Base-by-base conservation (phyloP, 768 basidiomycete genomes). In the Sarcodon sp. region DNA sequence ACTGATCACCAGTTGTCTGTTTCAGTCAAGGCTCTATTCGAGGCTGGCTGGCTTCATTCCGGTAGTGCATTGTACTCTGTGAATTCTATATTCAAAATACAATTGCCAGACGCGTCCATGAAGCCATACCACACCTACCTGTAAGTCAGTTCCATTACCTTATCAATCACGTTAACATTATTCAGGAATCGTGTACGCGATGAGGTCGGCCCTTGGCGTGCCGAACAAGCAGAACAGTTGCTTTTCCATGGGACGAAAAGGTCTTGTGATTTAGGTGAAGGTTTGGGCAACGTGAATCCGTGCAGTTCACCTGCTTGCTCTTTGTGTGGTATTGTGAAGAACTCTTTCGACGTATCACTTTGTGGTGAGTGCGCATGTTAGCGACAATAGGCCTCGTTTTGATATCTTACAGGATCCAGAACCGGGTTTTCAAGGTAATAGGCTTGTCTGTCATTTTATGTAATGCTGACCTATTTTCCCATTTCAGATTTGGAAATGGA, bases 351-450 rank as follows among this genome's bases (percentile, higher is more conserved):
- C 55, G 57, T 85, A 51, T 70, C 68, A 46, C 66, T 77, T 9
- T 80, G 73, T 55, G 80, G 80, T 10, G 79, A 76, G 65, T 80
- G 81, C 66, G 79, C 79, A 4, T 76, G 77, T 12, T 83, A 79
- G 77, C 82, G 81, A 55, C 75, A 80, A 77, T 75, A 16, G 39
- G 11, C 1, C 7, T 15, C 2, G 15, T 13, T 15, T 11, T 41
- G 39, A 41, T 41, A 8, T 15, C 11, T 15, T 13, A 27, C 39
- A 41, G 8, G 39, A 41, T 13, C 15, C 7, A 27, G 39, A 13
- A 15, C 8, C 39, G n/a, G 27, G 39, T 41, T 41, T 41, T 41
- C 39, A 7, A 41, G 39, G 39, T 41, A 27, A 41, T 2, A 27
- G 16, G 8, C 7, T 13, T 7, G 39, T 8, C 27, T 41, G 8